Evolutionary conservation across 2,329 filamentous ascomycete species (phyloP).

Genomic region (Fusarium nematophilum): DNA sequence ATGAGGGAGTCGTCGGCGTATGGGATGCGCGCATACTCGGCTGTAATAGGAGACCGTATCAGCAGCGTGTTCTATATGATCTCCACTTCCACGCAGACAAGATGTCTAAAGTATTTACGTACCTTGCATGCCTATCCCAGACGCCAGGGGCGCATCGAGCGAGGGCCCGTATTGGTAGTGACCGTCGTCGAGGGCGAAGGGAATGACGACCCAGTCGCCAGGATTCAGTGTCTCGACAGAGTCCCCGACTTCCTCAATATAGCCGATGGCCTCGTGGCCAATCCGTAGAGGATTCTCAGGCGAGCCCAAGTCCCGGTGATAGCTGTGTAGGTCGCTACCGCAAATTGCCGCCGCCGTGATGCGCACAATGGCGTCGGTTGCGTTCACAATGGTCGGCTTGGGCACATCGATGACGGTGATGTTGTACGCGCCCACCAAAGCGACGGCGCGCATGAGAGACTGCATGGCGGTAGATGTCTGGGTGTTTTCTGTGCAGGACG

Average conservation of each 20-base stretch:
- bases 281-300: background rate
- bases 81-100: too few relatives aligned
- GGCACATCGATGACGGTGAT: background rate
- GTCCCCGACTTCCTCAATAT: background rate
- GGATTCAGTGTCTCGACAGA: background rate
- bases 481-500: too few relatives aligned
- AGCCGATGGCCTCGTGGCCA: constrained; percentile 7
- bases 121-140: background rate
- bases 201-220: constrained; percentile 4
- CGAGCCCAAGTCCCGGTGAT: background rate
- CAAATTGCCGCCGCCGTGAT: constrained; percentile 1
- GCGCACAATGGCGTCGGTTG: constrained; percentile 1
- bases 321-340: constrained; percentile 2
- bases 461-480: too few relatives aligned
- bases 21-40: background rate
- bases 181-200: constrained; percentile 1
- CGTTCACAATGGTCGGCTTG: background rate
- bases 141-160: too few relatives aligned
- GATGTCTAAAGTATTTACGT: too few relatives aligned
- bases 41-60: background rate
- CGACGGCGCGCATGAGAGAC: background rate
- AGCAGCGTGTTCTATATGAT: background rate
- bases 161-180: too few relatives aligned
- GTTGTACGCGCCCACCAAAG: background rate
- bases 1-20: background rate